A percentile compares a stretch with the other conserved stretches of the same genome.
Evolutionary conservation across 352 stramenopile species (phyloP).

Genomic region (Phytophthora boehmeriae): DNA sequence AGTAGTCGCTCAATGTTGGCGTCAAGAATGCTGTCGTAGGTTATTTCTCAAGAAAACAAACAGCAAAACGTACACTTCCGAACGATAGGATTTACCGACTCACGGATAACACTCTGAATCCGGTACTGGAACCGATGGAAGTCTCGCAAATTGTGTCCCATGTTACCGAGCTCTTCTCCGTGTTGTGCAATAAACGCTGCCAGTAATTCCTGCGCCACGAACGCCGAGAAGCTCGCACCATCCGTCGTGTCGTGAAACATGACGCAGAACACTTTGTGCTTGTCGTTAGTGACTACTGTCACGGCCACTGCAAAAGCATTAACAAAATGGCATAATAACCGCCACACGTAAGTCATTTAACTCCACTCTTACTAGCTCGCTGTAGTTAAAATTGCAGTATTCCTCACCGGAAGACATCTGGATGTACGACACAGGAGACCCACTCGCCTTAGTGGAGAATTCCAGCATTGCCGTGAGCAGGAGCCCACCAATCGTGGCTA

Average conservation of each 20-base stretch:
- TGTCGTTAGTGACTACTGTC: conserved; percentile 89
- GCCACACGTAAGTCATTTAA: conserved; percentile 14
- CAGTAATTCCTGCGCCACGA: conserved; percentile 90
- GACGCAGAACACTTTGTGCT: conserved; percentile 91
- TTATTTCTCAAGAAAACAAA: background rate
- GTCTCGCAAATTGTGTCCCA: conserved; percentile 91
- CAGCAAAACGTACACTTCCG: conserved; percentile 63
- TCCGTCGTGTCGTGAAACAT: conserved; percentile 90
- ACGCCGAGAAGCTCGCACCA: conserved; percentile 77
- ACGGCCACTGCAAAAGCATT: conserved; percentile 68
- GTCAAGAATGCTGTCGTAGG: too few species aligned
- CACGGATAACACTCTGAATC: conserved; percentile 81
- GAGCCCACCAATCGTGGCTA: conserved; percentile 90
- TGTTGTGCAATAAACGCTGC: conserved; percentile 84
- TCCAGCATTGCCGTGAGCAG: conserved; percentile 93
- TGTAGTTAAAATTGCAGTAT: conserved; percentile 2
- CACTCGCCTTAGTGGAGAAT: conserved; percentile 90
- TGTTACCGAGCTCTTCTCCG: conserved; percentile 72
- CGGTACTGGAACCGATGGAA: conserved; percentile 91
- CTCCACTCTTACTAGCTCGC: too few species aligned
- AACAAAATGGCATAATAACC: conserved; percentile 6
- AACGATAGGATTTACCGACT: conserved; percentile 86
- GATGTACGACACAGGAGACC: conserved; percentile 91
- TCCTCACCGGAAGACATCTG: conserved; percentile 77
- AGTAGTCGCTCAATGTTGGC: conserved; percentile 2